Evolutionary conservation across 805 yeast species (phyloP).

Genomic region (Limtongozyma cylindracea): DNA sequence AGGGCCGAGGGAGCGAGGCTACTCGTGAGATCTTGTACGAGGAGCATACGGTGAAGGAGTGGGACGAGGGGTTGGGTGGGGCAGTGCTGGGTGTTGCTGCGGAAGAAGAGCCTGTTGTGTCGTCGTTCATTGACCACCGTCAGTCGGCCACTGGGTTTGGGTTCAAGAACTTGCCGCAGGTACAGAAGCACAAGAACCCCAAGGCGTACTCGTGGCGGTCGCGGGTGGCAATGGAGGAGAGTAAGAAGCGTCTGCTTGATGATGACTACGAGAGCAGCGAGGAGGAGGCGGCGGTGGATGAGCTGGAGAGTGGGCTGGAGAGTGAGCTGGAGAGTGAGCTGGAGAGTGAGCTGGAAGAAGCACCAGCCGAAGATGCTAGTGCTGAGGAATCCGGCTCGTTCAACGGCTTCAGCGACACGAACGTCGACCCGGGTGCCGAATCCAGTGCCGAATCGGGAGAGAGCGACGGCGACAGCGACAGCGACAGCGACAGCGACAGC

Average conservation of each 20-base stretch:
- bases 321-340: constrained; percentile 3
- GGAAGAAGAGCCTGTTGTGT: constrained; percentile 1
- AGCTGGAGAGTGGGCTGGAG: constrained; percentile 1
- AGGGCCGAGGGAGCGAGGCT: constrained; percentile 41
- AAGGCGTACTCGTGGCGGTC: constrained; percentile 52
- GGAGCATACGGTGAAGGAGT: constrained; percentile 33
- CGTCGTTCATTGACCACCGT: constrained; percentile 41
- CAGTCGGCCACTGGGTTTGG: constrained; percentile 51
- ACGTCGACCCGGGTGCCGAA: constrained; percentile 1
- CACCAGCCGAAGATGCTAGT: background rate
- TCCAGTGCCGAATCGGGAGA: background rate
- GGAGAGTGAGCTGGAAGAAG: background rate
- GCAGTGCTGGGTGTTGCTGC: constrained; percentile 1
- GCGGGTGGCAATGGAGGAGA: constrained; percentile 12
- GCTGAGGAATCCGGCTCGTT: background rate
- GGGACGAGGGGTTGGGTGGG: constrained; percentile 12
- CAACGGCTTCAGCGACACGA: background rate
- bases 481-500: constrained; percentile 1
- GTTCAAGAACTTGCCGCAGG: constrained; percentile 26
- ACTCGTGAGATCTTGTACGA: constrained; percentile 46
- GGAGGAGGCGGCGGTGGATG: constrained; percentile 5
- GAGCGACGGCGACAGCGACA: background rate
- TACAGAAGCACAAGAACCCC: constrained; percentile 11
- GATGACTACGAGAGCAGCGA: constrained; percentile 28
- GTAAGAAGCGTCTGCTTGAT: constrained; percentile 15